A percentile compares a stretch with the other conserved stretches of the same genome.
Evolutionary conservation across 1,284 basidiomycete species (phyloP).

Genomic region (Leccinum insolens): DNA sequence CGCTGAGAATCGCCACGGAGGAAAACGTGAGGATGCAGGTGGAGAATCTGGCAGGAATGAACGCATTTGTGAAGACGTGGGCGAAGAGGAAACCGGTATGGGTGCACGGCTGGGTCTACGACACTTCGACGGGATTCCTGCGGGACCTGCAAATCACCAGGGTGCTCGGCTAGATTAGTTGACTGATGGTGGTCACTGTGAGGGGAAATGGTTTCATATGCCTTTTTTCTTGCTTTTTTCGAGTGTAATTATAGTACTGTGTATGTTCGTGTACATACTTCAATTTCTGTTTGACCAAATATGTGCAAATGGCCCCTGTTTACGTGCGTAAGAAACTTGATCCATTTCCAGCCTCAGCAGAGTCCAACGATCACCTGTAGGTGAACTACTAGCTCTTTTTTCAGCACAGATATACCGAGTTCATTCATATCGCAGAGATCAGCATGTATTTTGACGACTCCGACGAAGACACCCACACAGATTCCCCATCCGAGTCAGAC

Average conservation of each 20-base stretch:
- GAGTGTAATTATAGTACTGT: no score
- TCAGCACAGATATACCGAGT: no score
- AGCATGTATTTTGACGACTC: no score
- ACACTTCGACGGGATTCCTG: constrained; percentile 70
- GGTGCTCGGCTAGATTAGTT: constrained; percentile 17
- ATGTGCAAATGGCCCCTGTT: not conserved
- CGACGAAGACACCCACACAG: not conserved
- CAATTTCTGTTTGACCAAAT: no score
- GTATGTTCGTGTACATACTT: no score
- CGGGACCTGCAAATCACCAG: constrained; percentile 64
- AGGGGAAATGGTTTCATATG: no score
- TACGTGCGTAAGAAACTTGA: not conserved
- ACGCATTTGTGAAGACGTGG: constrained; percentile 59
- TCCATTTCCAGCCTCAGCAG: no score
- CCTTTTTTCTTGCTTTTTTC: no score
- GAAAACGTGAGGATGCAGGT: constrained; percentile 83
- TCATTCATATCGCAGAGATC: no score
- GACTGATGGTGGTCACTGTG: not conserved
- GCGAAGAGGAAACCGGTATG: constrained; percentile 51
- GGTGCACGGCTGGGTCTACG: constrained; percentile 88
- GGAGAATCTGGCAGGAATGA: constrained; percentile 57
- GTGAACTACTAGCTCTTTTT: no score
- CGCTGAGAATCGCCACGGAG: constrained; percentile 47
- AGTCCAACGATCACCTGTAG: no score
- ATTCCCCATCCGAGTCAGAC: not conserved